Percentiles rank a stretch among this genome's conserved stretches.
Evolutionary conservation across 495 filamentous ascomycete genomes (phyloP).

Genomic region (Penicillium psychrofluorescens): DNA sequence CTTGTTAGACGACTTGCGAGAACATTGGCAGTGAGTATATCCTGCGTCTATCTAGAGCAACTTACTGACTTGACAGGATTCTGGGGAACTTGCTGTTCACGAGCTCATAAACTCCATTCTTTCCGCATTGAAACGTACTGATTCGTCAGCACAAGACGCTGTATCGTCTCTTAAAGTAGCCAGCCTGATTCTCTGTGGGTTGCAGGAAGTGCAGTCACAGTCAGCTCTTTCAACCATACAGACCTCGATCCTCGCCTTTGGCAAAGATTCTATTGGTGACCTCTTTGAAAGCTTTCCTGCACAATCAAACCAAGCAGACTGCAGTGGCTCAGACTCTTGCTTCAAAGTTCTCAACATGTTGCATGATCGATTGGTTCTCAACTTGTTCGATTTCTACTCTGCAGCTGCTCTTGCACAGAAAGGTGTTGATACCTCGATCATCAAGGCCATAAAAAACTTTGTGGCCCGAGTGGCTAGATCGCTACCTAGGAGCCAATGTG

Average conservation of each 20-base stretch:
- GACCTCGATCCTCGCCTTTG: slow-evolving; percentile 2
- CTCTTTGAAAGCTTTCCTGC: slow-evolving; percentile 18
- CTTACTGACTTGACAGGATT: slow-evolving; percentile 10
- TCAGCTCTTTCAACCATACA: slow-evolving; percentile 2
- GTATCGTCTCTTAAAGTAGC: slow-evolving; percentile 18
- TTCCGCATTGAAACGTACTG: slow-evolving; percentile 10
- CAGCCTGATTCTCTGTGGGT: slow-evolving; percentile 13
- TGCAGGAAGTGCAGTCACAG: slow-evolving; percentile 10
- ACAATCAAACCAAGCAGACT: slow-evolving; percentile 8
- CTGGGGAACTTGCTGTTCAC: slow-evolving; percentile 14
- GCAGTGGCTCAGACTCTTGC: slow-evolving; percentile 15
- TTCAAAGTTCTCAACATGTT: slow-evolving; percentile 6
- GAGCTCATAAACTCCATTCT: slow-evolving; percentile 18
- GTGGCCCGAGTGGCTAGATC: slow-evolving; percentile 8
- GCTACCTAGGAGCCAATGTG: slow-evolving; percentile 6
- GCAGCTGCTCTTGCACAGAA: slow-evolving; percentile 9
- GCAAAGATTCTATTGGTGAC: slow-evolving; percentile 11
- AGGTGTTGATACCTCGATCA: slow-evolving; percentile 1
- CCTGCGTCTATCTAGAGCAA: neutral
- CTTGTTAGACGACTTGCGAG: slow-evolving; percentile 17
- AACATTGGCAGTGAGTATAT: slow-evolving; percentile 19
- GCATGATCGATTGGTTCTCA: slow-evolving; percentile 25
- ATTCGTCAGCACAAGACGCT: neutral
- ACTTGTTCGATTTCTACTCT: slow-evolving; percentile 22
- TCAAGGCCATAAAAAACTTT: slow-evolving; percentile 9